Evolutionary conservation across 2,329 filamentous ascomycete genomes (phyloP).

Genomic region (Monosporascus sp.): DNA sequence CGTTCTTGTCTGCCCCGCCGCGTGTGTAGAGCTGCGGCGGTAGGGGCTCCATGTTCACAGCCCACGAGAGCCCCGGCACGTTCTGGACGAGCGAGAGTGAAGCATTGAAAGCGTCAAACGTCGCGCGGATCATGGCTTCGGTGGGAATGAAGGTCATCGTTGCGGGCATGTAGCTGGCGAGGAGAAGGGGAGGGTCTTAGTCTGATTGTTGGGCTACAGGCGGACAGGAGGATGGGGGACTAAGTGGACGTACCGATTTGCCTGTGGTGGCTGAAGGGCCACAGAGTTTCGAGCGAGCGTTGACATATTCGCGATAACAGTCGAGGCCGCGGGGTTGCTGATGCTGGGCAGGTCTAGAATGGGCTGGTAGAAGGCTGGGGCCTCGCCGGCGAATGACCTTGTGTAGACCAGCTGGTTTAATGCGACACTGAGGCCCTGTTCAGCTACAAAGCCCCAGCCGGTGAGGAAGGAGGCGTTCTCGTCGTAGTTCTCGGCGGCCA

Average conservation of each 20-base stretch:
- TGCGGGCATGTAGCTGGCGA: background rate
- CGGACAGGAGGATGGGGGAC: no score
- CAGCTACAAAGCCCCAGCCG: background rate
- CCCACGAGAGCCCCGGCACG: slow-evolving; percentile 2
- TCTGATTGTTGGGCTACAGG: background rate
- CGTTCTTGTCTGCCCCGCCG: background rate
- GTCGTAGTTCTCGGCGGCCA: background rate
- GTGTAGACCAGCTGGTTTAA: slow-evolving; percentile 3
- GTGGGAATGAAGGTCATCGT: background rate
- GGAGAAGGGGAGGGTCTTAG: no score
- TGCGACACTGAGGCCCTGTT: background rate
- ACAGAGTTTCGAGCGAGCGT: no score
- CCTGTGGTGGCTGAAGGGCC: no score
- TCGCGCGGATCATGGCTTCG: background rate
- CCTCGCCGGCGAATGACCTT: background rate
- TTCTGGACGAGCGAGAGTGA: background rate
- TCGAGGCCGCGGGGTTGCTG: background rate
- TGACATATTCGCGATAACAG: background rate
- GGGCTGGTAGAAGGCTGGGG: background rate
- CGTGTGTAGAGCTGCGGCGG: slow-evolving; percentile 3
- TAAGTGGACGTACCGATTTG: no score
- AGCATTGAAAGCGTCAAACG: background rate
- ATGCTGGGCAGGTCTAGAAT: background rate
- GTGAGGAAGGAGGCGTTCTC: slow-evolving; percentile 4
- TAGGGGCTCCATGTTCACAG: slow-evolving; percentile 2